Evolutionary conservation across 805 yeast species (phyloP), one percentile per base, ranked within the genome.

Genomic region (Wickerhamomyces strasburgensis): DNA sequence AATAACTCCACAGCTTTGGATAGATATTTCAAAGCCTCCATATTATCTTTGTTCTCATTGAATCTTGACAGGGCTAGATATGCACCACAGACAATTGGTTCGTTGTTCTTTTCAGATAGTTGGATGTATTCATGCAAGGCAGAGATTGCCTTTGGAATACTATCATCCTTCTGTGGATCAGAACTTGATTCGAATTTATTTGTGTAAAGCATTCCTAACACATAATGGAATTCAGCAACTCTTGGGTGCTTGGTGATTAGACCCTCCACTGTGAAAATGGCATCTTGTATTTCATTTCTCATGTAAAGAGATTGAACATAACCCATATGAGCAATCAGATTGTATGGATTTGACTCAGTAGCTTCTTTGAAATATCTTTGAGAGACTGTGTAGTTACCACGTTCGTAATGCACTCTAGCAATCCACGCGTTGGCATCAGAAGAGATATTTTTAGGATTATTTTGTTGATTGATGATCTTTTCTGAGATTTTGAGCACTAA

Each of bases 391-490:
- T 68, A 76, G 49, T 88, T 85, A 1, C 65, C 62, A 19, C 70
- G 57, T 6, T 67, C 68, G 48, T 80, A 89, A 34, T 75, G 68
- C 14, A 84, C 80, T 57, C 98, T 73, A 4, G 87, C 98, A 38
- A 80, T 67, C 98, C 97, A 93, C 50, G 84, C 84, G 33, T 72
- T 60, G 2, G 86, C 78, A 44, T 83, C 89, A 23, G 84, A 72
- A 16, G 66, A 52, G 3, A 79, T 56, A 17, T 61, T 58, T 4
- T 67, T 40, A 0, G 77, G 61, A 16, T 61, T 51, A 16, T 58
- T 61, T 0, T 68, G 50, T 19, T 55, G 48, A 10, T 69, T 56
- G 13, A 75, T 58, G 5, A 80, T 74, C 29, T 70, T 68, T 19
- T 67, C 60, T 38, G 81, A 68, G 14, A 86, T 67, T 33, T 71